Conservation (phyloP, 2,329 filamentous ascomycete species). For the Colletotrichum sublineola region DNA sequence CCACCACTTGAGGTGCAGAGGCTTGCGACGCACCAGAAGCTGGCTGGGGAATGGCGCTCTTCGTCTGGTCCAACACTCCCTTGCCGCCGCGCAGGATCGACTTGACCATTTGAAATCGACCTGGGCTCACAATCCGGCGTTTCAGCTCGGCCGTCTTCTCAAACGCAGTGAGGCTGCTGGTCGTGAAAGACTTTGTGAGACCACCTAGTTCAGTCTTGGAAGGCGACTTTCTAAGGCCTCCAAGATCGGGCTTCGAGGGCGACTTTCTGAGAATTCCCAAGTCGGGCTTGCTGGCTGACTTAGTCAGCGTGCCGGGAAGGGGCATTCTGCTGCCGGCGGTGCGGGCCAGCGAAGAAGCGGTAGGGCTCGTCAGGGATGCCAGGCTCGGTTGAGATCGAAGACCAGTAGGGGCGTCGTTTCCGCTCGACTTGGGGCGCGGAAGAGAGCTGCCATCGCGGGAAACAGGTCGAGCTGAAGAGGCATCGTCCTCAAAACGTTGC, state of each 20-base stretch:
- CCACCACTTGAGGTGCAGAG: slow-evolving; percentile 58
- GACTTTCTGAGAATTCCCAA: slow-evolving; percentile 54
- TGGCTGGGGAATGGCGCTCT: slow-evolving; percentile 64
- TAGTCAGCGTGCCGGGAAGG: slow-evolving; percentile 59
- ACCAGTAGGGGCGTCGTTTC: slow-evolving; percentile 52
- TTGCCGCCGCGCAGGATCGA: slow-evolving; percentile 66
- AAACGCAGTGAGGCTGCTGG: slow-evolving; percentile 56
- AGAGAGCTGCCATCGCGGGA: slow-evolving; percentile 66
- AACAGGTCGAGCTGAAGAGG: slow-evolving; percentile 72
- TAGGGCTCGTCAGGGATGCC: slow-evolving; percentile 79
- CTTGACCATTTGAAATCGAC: slow-evolving; percentile 68
- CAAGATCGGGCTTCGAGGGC: slow-evolving; percentile 62
- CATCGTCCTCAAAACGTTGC: slow-evolving; percentile 76
- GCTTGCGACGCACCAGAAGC: slow-evolving; percentile 58
- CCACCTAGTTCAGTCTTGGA: slow-evolving; percentile 61
- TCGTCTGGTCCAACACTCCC: slow-evolving; percentile 54
- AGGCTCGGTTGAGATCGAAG: slow-evolving; percentile 63
- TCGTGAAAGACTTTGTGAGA: slow-evolving; percentile 62
- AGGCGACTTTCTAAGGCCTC: slow-evolving; percentile 61
- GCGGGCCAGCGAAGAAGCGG: slow-evolving; percentile 79
- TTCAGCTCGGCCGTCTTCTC: slow-evolving; percentile 52
- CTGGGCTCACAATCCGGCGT: slow-evolving; percentile 61
- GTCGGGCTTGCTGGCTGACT: slow-evolving; percentile 42
- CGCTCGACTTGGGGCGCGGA: slow-evolving; percentile 61
- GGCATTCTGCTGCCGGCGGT: slow-evolving; percentile 67